A percentile compares a stretch with the other conserved stretches of the same genome.
Conservation (phyloP, 345 rosid genomes). For the Barbarea vulgaris region DNA sequence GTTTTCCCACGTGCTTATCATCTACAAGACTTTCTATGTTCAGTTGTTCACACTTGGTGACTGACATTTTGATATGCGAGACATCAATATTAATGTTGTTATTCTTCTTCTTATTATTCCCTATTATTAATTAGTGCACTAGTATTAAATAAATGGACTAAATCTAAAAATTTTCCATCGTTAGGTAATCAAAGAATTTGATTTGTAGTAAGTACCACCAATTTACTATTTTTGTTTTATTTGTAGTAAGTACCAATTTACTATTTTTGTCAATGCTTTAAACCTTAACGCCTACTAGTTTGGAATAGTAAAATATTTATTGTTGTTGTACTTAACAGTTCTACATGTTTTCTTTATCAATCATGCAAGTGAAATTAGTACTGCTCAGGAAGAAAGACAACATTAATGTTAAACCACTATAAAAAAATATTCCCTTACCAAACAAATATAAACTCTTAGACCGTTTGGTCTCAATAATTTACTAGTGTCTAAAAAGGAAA, state of each 20-base stretch:
- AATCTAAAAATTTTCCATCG: not conserved
- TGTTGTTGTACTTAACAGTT: not conserved
- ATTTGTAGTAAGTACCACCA: not conserved
- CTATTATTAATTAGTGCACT: slow-evolving; percentile 8
- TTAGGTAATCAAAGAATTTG: slow-evolving; percentile 1
- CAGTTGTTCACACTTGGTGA: slow-evolving; percentile 27
- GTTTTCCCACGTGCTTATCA: slow-evolving; percentile 38
- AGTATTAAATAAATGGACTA: not conserved
- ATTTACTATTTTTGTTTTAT: not conserved
- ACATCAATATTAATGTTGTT: not conserved
- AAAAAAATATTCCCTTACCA: not conserved
- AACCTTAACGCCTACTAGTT: not conserved
- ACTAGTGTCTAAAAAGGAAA: not conserved
- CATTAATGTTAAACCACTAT: not conserved
- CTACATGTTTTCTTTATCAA: not conserved
- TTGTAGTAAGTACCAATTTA: not conserved
- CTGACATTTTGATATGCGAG: not conserved
- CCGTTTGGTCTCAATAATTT: not conserved
- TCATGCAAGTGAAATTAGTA: not conserved
- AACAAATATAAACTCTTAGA: slow-evolving; percentile 1
- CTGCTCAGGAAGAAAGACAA: not conserved
- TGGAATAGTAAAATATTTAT: not conserved
- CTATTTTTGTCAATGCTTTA: not conserved
- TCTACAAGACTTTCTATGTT: slow-evolving; percentile 6
- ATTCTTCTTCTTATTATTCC: not conserved